Percentiles rank a stretch among this genome's conserved stretches.
Conservation (phyloP, 1,139 yeast species). For the Candida gigantensis region DNA sequence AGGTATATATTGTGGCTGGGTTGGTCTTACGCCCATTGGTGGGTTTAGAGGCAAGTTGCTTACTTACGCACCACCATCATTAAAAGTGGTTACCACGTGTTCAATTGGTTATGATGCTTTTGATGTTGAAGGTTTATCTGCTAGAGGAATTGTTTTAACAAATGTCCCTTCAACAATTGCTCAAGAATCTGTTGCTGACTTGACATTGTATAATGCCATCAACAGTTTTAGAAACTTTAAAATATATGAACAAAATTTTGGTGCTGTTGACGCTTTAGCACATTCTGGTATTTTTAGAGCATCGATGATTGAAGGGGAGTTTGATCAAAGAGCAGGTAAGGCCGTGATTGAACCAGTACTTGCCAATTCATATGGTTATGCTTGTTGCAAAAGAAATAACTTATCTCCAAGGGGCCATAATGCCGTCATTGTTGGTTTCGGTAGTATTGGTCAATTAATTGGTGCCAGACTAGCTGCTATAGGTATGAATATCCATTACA, state of each 20-base stretch:
- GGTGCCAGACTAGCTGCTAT: constrained; percentile 56
- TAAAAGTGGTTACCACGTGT: constrained; percentile 62
- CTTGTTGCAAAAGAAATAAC: constrained; percentile 34
- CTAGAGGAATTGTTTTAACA: constrained; percentile 54
- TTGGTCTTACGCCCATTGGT: constrained; percentile 52
- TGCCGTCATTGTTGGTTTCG: constrained; percentile 76
- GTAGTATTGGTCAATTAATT: constrained; percentile 69
- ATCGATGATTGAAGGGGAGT: constrained; percentile 34
- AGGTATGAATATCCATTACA: constrained; percentile 69
- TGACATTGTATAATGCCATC: constrained; percentile 61
- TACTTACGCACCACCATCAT: constrained; percentile 49
- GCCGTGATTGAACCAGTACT: constrained; percentile 25
- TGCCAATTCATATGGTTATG: constrained; percentile 52
- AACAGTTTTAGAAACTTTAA: constrained; percentile 63
- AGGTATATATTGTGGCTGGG: constrained; percentile 69
- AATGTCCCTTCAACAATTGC: constrained; percentile 66
- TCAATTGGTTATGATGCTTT: constrained; percentile 72
- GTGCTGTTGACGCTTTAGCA: constrained; percentile 19
- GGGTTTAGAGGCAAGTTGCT: constrained; percentile 51
- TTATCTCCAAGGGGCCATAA: constrained; percentile 57
- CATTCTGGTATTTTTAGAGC: constrained; percentile 47
- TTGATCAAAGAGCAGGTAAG: constrained; percentile 38
- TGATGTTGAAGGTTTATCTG: constrained; percentile 43
- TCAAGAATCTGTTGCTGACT: constrained; percentile 76
- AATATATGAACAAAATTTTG: constrained; percentile 46